phyloP scores from a whole-genome alignment of 2,329 filamentous ascomycete genomes.

The Arthroderma sp. region DNA sequence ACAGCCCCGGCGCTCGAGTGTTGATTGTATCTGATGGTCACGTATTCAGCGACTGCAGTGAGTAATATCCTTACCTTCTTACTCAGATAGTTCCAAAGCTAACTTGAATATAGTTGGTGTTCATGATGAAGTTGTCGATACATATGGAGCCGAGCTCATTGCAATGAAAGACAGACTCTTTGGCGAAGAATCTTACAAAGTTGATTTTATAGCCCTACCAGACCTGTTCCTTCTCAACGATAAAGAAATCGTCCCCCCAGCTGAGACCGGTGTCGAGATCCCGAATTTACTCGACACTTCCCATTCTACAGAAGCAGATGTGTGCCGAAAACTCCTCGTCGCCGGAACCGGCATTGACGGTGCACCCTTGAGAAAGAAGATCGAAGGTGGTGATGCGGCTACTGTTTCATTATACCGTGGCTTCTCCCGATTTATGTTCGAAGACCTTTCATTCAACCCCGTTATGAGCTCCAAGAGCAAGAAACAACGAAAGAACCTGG shows the following conservation, averaged over 20 bases:
- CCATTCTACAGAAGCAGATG: not conserved
- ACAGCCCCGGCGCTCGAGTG: constrained; percentile 2
- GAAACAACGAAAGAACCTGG: constrained; percentile 1
- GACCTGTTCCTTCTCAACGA: constrained; percentile 2
- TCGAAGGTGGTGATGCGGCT: not conserved
- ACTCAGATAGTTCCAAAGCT: not conserved
- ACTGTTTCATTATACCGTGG: constrained; percentile 2
- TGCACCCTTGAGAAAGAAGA: not conserved
- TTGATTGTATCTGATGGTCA: constrained; percentile 3
- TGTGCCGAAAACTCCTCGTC: constrained; percentile 1
- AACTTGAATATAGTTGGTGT: constrained; percentile 1
- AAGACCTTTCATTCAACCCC: constrained; percentile 1
- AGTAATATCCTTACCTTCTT: not conserved
- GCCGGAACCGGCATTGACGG: not conserved
- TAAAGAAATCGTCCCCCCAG: not conserved
- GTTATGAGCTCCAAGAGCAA: not conserved
- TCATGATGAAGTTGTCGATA: constrained; percentile 1
- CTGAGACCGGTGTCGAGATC: not conserved
- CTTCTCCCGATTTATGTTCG: constrained; percentile 4
- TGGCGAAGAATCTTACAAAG: not conserved
- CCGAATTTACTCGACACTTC: not conserved
- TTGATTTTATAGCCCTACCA: constrained; percentile 1
- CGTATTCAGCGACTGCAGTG: constrained; percentile 4
- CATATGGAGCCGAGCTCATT: constrained; percentile 2
- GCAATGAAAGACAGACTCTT: not conserved